Evolutionary conservation across 169 alveolate species (phyloP).

Genomic region (Cyclospora cayetanensis): DNA sequence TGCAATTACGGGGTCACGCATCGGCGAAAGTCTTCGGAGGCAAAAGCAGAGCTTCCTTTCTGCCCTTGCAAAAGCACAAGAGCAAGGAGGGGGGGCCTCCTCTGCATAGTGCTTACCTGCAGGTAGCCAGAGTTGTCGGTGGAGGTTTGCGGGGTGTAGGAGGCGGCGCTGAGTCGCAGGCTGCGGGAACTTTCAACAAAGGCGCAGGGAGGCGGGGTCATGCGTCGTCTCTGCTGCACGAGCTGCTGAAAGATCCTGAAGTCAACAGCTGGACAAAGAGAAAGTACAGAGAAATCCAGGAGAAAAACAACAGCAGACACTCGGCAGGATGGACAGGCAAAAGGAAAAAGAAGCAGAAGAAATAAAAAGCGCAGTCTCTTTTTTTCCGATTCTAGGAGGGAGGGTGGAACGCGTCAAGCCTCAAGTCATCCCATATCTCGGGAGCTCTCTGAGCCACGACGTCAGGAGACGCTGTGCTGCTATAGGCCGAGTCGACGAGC

Average conservation of each 20-base stretch:
- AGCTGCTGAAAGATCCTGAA: neutral
- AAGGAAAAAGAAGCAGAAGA: neutral
- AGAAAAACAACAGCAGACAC: neutral
- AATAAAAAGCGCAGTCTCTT: no score
- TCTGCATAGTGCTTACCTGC: neutral
- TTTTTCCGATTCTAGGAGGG: no score
- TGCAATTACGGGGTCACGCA: slow-evolving; percentile 32
- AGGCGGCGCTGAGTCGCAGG: neutral
- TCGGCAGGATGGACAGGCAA: neutral
- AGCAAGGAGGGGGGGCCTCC: neutral
- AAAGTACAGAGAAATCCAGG: neutral
- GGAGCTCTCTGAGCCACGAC: no score
- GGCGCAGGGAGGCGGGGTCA: neutral
- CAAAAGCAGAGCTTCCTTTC: neutral
- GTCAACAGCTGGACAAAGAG: neutral
- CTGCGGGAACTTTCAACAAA: neutral
- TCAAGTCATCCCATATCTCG: no score
- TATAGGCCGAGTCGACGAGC: no score
- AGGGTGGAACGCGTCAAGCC: no score
- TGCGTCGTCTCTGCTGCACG: neutral
- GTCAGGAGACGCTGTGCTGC: no score
- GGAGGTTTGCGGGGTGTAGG: neutral
- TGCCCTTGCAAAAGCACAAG: neutral
- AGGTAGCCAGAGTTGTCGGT: neutral
- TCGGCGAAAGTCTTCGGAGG: neutral